These are phyloP conservation scores for Populus simonii DNA, from an alignment of 345 rosid species.

Conservation along the genomic window DNA sequence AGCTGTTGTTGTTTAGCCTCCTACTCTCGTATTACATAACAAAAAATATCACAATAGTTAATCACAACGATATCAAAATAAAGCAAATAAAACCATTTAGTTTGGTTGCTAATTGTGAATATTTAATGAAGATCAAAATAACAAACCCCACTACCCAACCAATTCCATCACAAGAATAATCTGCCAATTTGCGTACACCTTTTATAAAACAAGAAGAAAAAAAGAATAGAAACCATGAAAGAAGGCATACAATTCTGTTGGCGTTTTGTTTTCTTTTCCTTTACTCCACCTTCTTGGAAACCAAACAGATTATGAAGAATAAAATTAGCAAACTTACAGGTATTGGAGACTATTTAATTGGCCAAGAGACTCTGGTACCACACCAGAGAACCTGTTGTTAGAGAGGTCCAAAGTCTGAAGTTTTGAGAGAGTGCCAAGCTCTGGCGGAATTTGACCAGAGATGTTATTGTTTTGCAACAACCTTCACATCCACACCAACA, in stretches of 20 bases:
- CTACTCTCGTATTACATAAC: constrained; percentile 56
- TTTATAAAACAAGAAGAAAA: not conserved
- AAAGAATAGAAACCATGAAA: constrained; percentile 1
- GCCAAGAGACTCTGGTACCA: constrained; percentile 53
- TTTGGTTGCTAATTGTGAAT: constrained; percentile 1
- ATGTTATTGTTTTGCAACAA: constrained; percentile 87
- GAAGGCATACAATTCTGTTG: not conserved
- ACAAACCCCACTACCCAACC: not conserved
- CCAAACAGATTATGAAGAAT: constrained; percentile 12
- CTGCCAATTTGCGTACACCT: not conserved
- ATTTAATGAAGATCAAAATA: not conserved
- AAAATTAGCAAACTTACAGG: constrained; percentile 48
- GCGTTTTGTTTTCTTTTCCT: not conserved
- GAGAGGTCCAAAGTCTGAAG: constrained; percentile 87
- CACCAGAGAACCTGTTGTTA: constrained; percentile 64
- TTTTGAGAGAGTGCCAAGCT: constrained; percentile 60
- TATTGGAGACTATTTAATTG: constrained; percentile 58
- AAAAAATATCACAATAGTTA: constrained; percentile 20
- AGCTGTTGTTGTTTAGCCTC: constrained; percentile 92
- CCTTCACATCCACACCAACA: constrained; percentile 40
- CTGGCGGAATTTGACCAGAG: constrained; percentile 74
- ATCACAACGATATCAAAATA: constrained; percentile 7
- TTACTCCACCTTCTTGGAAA: constrained; percentile 16
- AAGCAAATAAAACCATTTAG: not conserved
- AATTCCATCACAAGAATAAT: not conserved